These are phyloP conservation scores for Phaeotremella fagi DNA, from an alignment of 768 basidiomycete genomes.

Conservation along the genomic window DNA sequence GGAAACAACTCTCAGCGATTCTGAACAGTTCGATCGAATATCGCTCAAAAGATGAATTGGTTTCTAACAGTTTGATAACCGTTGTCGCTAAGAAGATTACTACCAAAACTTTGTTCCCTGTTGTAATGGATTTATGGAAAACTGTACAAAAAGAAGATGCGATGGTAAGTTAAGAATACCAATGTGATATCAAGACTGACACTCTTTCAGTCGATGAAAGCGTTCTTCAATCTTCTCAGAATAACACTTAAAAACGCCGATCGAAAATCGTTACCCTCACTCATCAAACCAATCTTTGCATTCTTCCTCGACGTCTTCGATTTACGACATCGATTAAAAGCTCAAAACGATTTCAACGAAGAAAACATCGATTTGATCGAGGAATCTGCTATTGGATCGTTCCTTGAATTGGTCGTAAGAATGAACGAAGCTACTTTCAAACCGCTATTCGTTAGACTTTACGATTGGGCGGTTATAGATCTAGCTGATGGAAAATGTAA, in stretches of 20 bases:
- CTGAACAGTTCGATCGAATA: constrained; percentile 25
- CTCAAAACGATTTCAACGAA: constrained; percentile 23
- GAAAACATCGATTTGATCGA: constrained; percentile 38
- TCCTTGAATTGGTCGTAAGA: constrained; percentile 84
- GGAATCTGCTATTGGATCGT: constrained; percentile 59
- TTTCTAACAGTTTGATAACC: constrained; percentile 55
- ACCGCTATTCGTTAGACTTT: constrained; percentile 82
- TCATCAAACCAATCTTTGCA: constrained; percentile 66
- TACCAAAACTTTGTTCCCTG: constrained; percentile 62
- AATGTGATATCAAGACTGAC: not conserved
- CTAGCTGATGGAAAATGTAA: constrained; percentile 50
- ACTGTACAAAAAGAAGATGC: constrained; percentile 32
- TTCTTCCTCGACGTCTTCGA: constrained; percentile 76
- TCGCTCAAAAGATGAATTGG: constrained; percentile 12
- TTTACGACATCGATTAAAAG: constrained; percentile 49
- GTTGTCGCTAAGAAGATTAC: constrained; percentile 66
- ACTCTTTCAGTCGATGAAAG: constrained; percentile 39
- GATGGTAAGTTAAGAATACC: constrained; percentile 17
- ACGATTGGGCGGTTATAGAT: constrained; percentile 83
- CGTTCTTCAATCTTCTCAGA: constrained; percentile 67
- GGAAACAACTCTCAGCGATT: constrained; percentile 36
- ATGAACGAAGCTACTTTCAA: constrained; percentile 87
- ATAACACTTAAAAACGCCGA: constrained; percentile 62
- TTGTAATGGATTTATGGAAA: constrained; percentile 53
- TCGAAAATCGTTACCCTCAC: constrained; percentile 61